Percentiles rank a stretch among this genome's conserved stretches.
Evolutionary conservation across 2,329 filamentous ascomycete species (phyloP).

Genomic region (Fusarium armeniacum): DNA sequence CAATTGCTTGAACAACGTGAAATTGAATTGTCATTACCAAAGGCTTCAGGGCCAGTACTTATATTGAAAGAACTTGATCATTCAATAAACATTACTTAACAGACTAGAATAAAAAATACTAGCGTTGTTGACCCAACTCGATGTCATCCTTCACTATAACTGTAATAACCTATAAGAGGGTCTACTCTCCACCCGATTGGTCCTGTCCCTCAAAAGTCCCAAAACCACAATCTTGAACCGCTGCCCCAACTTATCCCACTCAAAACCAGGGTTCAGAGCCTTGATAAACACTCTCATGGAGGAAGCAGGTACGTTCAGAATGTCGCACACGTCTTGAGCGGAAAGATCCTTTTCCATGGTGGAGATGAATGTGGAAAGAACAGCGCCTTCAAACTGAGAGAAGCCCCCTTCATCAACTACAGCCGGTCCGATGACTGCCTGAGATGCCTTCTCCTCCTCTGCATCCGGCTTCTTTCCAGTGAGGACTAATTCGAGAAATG

Average conservation of each 20-base stretch:
- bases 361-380: neutral
- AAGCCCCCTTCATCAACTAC: neutral
- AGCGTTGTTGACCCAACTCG: fast-evolving
- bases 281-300: constrained; percentile 4
- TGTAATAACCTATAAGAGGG: constrained; percentile 2
- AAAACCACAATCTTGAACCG: constrained; percentile 18
- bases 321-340: constrained; percentile 14
- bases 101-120: neutral
- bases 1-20: neutral
- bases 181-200: neutral
- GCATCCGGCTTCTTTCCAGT: neutral
- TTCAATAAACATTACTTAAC: neutral
- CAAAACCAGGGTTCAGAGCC: constrained; percentile 14
- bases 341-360: constrained; percentile 9
- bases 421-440: neutral
- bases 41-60: neutral
- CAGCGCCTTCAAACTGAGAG: constrained; percentile 1
- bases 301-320: neutral
- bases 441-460: fast-evolving
- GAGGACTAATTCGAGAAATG: constrained; percentile 2
- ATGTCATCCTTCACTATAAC: neutral
- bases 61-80: fast-evolving
- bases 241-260: constrained; percentile 8
- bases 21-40: neutral
- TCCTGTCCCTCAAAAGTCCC: constrained; percentile 4